Evolutionary conservation across 345 rosid genomes (phyloP), one percentile per base, ranked within the genome.

Genomic region (Salix caprea): DNA sequence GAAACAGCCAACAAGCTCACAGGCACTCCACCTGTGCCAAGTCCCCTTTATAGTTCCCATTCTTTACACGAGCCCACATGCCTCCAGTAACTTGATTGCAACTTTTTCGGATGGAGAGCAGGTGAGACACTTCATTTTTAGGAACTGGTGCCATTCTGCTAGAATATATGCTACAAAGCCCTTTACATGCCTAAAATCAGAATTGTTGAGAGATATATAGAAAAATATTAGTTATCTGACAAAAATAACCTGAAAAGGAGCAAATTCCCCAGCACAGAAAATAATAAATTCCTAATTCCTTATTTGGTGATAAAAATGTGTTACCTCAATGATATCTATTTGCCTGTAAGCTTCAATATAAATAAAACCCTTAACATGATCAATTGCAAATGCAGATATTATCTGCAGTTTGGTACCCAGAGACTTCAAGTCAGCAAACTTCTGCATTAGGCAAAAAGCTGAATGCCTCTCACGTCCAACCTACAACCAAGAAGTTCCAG

Each of bases 41-140:
- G 84, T 93, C 99, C 71, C 99, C 99, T 84, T 96, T 93, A 82
- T 96, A 93, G 80, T 81, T 96, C 30, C 99, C 99, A 87, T 69
- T 87, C 90, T 89, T 93, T 77, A 96, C 86, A 75, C 91, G 94
- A 78, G 89, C 94, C 99, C 99, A 92, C 82, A 73, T 93, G 78
- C 94, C 98, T 85, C 69, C 86, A 32, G 88, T 79, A 73, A 86
- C 54, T 58, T 82, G 92, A 79, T 72, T 87, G 8, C 69, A 69
- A 81, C 90, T 90, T 69, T 71, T 84, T 74, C 88, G 86, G 44
- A 88, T 85, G 71, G 89, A 73, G 26, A 96, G 87, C 83, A 96
- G 74, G 77, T 88, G 88, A 26, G 87, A 83, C 75, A 87, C 88
- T 74, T 96, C 97, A 73, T 80, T 87, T 81, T 78, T 86, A 65